These are phyloP conservation scores for Babesia ovis DNA, from an alignment of 169 alveolate species.

Conservation along the genomic window DNA sequence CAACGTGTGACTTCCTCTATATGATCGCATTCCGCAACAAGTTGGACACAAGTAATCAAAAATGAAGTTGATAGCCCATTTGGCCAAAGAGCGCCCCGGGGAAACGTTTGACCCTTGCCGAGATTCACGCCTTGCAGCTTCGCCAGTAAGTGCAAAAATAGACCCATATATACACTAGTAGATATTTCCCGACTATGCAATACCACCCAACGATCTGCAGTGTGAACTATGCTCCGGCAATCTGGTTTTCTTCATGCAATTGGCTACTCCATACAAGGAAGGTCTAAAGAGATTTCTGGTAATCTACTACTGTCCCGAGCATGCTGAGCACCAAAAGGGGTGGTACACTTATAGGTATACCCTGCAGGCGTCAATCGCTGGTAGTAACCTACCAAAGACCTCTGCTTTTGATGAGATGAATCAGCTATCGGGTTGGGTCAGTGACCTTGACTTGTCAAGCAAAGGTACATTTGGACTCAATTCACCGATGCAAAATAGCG, in stretches of 20 bases:
- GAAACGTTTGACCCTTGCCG: conserved; percentile 45
- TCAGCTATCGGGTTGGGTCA: conserved; percentile 25
- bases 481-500: neutral
- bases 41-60: neutral
- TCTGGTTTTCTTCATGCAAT: conserved; percentile 51
- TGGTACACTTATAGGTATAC: conserved; percentile 41
- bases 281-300: conserved; percentile 7
- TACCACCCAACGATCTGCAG: neutral
- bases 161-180: neutral
- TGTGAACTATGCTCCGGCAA: conserved; percentile 34
- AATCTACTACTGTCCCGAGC: conserved; percentile 47
- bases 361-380: neutral
- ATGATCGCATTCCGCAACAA: conserved; percentile 55
- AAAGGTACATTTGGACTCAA: too few relatives aligned
- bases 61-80: conserved; percentile 45
- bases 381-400: neutral
- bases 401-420: conserved; percentile 45
- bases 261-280: conserved; percentile 23
- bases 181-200: neutral
- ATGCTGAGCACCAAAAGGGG: conserved; percentile 27
- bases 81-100: conserved; percentile 25
- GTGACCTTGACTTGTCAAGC: conserved; percentile 3
- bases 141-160: conserved; percentile 39
- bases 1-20: conserved; percentile 45
- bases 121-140: conserved; percentile 33